These are phyloP conservation scores for Jatropha curcas DNA, from an alignment of 345 rosid species.

Conservation along the genomic window DNA sequence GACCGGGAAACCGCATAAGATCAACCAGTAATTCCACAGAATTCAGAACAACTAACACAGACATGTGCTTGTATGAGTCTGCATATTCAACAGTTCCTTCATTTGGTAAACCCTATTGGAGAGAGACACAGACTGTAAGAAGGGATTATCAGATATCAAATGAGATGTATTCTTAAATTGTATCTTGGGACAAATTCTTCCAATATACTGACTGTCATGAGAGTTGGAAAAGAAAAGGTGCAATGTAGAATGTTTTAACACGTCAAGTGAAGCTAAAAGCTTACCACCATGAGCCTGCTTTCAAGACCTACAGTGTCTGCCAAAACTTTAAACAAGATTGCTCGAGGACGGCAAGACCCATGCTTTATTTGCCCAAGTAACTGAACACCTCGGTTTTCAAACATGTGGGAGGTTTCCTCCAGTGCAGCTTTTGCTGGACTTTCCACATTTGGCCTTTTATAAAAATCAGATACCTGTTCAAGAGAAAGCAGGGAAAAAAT, in stretches of 20 bases:
- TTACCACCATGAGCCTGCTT: conserved; percentile 94
- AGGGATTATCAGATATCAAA: conserved; percentile 16
- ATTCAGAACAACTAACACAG: conserved; percentile 79
- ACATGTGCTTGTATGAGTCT: conserved; percentile 83
- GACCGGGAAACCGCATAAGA: conserved; percentile 98
- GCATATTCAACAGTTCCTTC: conserved; percentile 76
- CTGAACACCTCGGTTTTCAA: conserved; percentile 77
- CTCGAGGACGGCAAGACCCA: conserved; percentile 90
- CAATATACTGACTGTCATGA: not conserved
- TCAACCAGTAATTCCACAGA: conserved; percentile 90
- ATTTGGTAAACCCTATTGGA: conserved; percentile 81
- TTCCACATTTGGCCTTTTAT: conserved; percentile 67
- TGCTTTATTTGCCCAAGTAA: conserved; percentile 92
- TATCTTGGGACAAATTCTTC: conserved; percentile 2
- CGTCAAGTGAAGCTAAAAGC: conserved; percentile 29
- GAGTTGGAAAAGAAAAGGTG: not conserved
- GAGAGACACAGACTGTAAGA: conserved; percentile 10
- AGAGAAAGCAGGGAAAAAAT: conserved; percentile 12
- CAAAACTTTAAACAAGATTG: conserved; percentile 88
- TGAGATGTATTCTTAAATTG: conserved; percentile 6
- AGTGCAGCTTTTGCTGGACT: conserved; percentile 78
- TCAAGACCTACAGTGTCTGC: conserved; percentile 95
- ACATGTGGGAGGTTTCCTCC: conserved; percentile 61
- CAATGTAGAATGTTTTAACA: conserved; percentile 2
- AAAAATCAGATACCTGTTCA: conserved; percentile 82